Percentiles rank a stretch among this genome's conserved stretches.
Evolutionary conservation across 2,329 filamentous ascomycete genomes (phyloP).

Genomic region (Cercospora sp.): DNA sequence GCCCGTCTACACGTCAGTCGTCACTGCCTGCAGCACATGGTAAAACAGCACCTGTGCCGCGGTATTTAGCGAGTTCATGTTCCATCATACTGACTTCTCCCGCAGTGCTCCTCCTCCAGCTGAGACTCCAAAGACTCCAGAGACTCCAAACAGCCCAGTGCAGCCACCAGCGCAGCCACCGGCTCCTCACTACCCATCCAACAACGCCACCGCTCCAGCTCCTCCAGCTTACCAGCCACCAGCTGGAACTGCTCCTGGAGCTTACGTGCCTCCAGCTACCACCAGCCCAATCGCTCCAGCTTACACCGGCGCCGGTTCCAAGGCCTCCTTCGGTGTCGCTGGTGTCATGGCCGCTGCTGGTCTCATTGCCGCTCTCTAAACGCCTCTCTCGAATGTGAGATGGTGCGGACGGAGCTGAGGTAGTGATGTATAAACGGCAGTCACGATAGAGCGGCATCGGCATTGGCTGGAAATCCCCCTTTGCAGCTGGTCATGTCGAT

Average conservation of each 20-base stretch:
- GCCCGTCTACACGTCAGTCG: slow-evolving; percentile 30
- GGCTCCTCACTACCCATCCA: slow-evolving; percentile 19
- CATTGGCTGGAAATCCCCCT: not conserved
- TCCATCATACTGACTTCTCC: slow-evolving; percentile 2
- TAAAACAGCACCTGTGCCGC: slow-evolving; percentile 21
- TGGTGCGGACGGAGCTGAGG: not conserved
- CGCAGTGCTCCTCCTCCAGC: slow-evolving; percentile 11
- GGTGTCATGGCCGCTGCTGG: slow-evolving; percentile 28
- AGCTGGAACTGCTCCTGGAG: slow-evolving; percentile 16
- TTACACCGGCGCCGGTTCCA: slow-evolving; percentile 28
- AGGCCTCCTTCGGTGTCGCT: slow-evolving; percentile 29
- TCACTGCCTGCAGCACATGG: slow-evolving; percentile 29
- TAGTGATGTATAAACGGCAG: slow-evolving; percentile 8
- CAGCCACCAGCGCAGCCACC: slow-evolving; percentile 13
- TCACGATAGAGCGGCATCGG: slow-evolving; percentile 6
- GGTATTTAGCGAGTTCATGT: not conserved
- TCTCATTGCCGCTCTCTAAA: slow-evolving; percentile 31
- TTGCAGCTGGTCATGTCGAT: not conserved
- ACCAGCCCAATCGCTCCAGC: slow-evolving; percentile 21
- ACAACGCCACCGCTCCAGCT: slow-evolving; percentile 17
- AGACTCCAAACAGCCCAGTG: slow-evolving; percentile 7
- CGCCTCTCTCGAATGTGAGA: not conserved
- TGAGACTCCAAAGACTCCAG: slow-evolving; percentile 4
- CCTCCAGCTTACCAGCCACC: slow-evolving; percentile 1
- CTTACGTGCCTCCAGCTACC: slow-evolving; percentile 16